Percentiles rank a stretch among this genome's conserved stretches.
These are phyloP conservation scores for Amauroascus niger DNA, from an alignment of 2,329 filamentous ascomycete species.

Conservation along the genomic window DNA sequence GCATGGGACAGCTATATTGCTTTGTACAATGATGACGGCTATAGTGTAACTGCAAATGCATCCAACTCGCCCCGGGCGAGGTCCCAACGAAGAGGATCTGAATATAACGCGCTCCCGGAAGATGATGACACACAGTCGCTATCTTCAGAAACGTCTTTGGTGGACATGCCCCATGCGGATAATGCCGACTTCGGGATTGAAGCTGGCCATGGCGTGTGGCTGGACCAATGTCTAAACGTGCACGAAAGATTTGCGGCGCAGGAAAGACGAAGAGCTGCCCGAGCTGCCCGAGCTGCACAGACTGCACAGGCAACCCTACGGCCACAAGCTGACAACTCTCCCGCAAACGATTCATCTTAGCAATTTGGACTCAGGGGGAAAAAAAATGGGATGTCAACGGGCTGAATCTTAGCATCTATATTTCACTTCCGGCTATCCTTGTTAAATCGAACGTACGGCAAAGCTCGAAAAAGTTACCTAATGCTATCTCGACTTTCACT, in stretches of 20 bases:
- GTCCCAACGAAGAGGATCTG: background rate
- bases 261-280: background rate
- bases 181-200: background rate
- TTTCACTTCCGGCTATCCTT: too few species aligned
- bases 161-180: background rate
- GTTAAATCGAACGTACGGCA: too few species aligned
- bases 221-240: background rate
- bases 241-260: background rate
- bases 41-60: background rate
- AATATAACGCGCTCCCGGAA: background rate
- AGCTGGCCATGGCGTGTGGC: background rate
- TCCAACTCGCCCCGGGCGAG: background rate
- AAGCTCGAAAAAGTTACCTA: too few species aligned
- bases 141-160: too few species aligned
- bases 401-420: too few species aligned
- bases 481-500: too few species aligned
- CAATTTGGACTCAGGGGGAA: too few species aligned
- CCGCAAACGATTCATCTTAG: background rate
- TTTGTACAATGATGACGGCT: background rate
- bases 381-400: background rate
- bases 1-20: background rate
- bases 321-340: background rate
- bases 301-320: background rate
- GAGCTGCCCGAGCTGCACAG: background rate
- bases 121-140: background rate